Conservation (phyloP, 2,329 filamentous ascomycete genomes). For the Neonectria ditissima region DNA sequence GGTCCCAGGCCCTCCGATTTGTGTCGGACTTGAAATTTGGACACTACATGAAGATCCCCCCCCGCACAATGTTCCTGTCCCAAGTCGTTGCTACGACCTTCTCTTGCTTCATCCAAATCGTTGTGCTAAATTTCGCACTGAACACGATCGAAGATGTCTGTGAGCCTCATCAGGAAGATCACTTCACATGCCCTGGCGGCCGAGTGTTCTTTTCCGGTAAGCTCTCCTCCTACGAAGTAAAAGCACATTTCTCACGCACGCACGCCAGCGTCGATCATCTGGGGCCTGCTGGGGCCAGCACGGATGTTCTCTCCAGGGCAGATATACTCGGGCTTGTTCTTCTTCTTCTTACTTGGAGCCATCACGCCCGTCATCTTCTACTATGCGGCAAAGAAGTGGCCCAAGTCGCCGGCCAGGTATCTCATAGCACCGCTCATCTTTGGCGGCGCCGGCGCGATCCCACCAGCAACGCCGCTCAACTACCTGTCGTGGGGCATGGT, state of each 20-base stretch:
- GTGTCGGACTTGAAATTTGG: constrained; percentile 76
- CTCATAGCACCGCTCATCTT: constrained; percentile 74
- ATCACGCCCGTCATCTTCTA: constrained; percentile 65
- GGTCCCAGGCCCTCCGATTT: constrained; percentile 72
- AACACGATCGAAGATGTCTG: constrained; percentile 74
- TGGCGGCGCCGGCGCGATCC: constrained; percentile 68
- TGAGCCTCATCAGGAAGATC: constrained; percentile 64
- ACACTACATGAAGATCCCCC: constrained; percentile 80
- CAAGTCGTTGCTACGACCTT: constrained; percentile 75
- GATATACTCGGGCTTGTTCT: constrained; percentile 70
- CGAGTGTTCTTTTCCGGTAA: constrained; percentile 72
- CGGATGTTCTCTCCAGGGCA: constrained; percentile 73
- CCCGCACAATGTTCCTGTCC: constrained; percentile 73
- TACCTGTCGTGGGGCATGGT: constrained; percentile 81
- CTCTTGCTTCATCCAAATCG: constrained; percentile 74
- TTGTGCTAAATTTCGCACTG: constrained; percentile 72
- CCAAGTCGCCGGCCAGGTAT: constrained; percentile 61
- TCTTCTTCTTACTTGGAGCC: constrained; percentile 70
- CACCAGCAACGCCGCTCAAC: constrained; percentile 77
- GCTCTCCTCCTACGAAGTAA: constrained; percentile 18
- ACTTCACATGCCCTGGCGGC: constrained; percentile 73
- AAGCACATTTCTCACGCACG: constrained; percentile 15
- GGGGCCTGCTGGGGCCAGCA: constrained; percentile 73
- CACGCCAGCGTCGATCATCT: constrained; percentile 70
- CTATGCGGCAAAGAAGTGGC: constrained; percentile 61